A percentile compares a stretch with the other conserved stretches of the same genome.
Evolutionary conservation across 1,139 yeast genomes (phyloP).

Genomic region (Hyphopichia pseudoburtonii): DNA sequence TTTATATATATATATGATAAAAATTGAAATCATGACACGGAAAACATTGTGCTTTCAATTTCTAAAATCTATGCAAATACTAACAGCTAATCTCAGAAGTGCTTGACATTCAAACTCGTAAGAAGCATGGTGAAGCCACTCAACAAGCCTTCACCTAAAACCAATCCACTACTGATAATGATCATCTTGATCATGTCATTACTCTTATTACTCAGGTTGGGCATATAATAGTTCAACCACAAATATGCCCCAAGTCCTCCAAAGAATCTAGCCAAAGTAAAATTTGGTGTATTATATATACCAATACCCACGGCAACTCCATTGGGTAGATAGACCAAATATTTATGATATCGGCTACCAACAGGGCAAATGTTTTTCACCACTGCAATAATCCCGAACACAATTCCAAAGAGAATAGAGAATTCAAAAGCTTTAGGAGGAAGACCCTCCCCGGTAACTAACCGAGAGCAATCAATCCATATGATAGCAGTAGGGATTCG

Average conservation of each 20-base stretch:
- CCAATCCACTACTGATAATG: constrained; percentile 87
- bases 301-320: constrained; percentile 99
- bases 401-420: constrained; percentile 61
- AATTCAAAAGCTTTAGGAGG: constrained; percentile 76
- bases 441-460: constrained; percentile 87
- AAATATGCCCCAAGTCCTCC: constrained; percentile 78
- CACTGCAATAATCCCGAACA: constrained; percentile 72
- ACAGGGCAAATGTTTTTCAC: constrained; percentile 54
- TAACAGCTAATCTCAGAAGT: constrained; percentile 21
- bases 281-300: constrained; percentile 88
- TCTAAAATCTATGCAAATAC: constrained; percentile 1
- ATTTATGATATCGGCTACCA: constrained; percentile 35
- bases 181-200: constrained; percentile 64
- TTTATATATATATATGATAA: too few species aligned
- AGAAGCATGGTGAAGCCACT: constrained; percentile 80
- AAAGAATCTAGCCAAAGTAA: constrained; percentile 86
- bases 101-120: constrained; percentile 59
- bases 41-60: too few species aligned
- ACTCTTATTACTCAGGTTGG: constrained; percentile 30
- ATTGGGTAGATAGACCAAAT: constrained; percentile 68
- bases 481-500: constrained; percentile 93
- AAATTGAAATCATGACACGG: too few species aligned
- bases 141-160: constrained; percentile 89
- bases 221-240: constrained; percentile 47
- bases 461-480: constrained; percentile 94